These are phyloP conservation scores for Recurvomyces mirabilis DNA, from an alignment of 495 filamentous ascomycete species.

Conservation along the genomic window DNA sequence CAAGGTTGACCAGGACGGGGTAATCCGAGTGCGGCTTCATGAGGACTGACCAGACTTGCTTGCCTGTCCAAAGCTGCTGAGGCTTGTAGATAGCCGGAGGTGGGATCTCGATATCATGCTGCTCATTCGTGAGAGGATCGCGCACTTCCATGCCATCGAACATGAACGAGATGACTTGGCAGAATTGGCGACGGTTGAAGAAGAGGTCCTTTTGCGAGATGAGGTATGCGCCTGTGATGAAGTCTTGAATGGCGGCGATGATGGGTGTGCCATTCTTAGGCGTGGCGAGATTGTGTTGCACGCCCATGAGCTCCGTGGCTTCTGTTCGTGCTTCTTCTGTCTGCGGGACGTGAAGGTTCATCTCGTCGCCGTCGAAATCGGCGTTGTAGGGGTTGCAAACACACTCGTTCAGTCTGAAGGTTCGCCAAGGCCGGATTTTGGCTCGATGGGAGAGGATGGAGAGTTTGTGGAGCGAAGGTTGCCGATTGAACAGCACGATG, in stretches of 20 bases:
- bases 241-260: constrained; percentile 96
- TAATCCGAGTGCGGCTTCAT: constrained; percentile 81
- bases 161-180: constrained; percentile 88
- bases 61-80: constrained; percentile 86
- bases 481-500: constrained; percentile 95
- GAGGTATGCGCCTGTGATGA: constrained; percentile 89
- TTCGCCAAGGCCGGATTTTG: constrained; percentile 89
- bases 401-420: constrained; percentile 95
- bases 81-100: constrained; percentile 78
- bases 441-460: constrained; percentile 91
- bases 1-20: constrained; percentile 76
- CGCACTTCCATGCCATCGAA: constrained; percentile 51
- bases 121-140: constrained; percentile 27
- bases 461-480: constrained; percentile 94
- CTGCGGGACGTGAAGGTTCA: constrained; percentile 97
- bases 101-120: constrained; percentile 67
- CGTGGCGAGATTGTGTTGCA: constrained; percentile 89
- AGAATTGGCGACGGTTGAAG: constrained; percentile 74
- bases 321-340: constrained; percentile 94
- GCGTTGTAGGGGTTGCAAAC: constrained; percentile 98
- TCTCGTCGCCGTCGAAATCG: constrained; percentile 98
- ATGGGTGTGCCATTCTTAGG: constrained; percentile 98
- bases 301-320: constrained; percentile 93
- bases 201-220: constrained; percentile 89
- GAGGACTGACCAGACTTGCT: constrained; percentile 90